Conservation (phyloP, 768 basidiomycete genomes). For the Leccinum fibrillosum region DNA sequence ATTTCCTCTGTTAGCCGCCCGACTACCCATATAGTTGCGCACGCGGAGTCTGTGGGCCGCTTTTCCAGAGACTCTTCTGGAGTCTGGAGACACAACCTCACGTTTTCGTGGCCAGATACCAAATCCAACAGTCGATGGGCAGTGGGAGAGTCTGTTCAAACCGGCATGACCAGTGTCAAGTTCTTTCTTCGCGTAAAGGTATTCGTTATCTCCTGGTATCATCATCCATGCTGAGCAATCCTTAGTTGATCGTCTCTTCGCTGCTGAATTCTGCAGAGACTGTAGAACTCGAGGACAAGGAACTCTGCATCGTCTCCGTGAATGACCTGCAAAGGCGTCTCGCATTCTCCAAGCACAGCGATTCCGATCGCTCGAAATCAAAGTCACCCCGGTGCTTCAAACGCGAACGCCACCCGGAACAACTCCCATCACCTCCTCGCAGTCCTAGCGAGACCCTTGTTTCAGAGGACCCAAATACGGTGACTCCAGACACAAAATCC, state of each 20-base stretch:
- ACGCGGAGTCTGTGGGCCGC: conserved; percentile 54
- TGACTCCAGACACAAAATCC: conserved; percentile 3
- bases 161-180: conserved; percentile 58
- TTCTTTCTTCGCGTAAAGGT: conserved; percentile 76
- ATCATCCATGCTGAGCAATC: conserved; percentile 13
- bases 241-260: conserved; percentile 46
- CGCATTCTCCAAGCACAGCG: conserved; percentile 58
- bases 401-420: conserved; percentile 27
- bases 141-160: conserved; percentile 72
- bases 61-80: conserved; percentile 57
- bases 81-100: conserved; percentile 61
- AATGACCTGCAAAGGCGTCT: conserved; percentile 66
- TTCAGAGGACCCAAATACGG: conserved; percentile 8
- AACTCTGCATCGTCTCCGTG: conserved; percentile 64
- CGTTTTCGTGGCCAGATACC: conserved; percentile 67
- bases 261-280: conserved; percentile 52
- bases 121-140: conserved; percentile 74
- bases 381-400: conserved; percentile 52
- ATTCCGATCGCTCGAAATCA: conserved; percentile 48
- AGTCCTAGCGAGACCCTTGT: conserved; percentile 20
- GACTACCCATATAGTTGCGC: conserved; percentile 51
- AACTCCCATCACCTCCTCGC: conserved; percentile 40
- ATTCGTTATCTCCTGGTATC: conserved; percentile 8
- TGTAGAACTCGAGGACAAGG: conserved; percentile 66
- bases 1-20: conserved; percentile 24